Conservation (phyloP, 2,329 filamentous ascomycete genomes). For the Xylaria sp. region DNA sequence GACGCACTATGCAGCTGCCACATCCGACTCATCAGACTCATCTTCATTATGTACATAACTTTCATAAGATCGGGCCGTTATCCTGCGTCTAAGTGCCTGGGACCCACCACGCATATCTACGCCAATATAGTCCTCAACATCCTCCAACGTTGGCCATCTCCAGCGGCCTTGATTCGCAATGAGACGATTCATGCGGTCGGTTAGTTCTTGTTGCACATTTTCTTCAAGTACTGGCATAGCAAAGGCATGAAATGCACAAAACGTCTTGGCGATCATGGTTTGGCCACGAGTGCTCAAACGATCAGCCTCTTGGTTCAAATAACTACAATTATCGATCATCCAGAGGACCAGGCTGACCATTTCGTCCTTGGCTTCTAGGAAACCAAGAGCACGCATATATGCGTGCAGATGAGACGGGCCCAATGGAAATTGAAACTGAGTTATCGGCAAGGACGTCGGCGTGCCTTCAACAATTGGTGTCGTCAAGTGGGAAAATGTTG, state of each 20-base stretch:
- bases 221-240: conserved; percentile 49
- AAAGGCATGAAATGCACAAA: conserved; percentile 56
- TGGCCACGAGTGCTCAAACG: conserved; percentile 39
- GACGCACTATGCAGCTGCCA: neutral
- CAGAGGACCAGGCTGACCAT: conserved; percentile 64
- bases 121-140: conserved; percentile 36
- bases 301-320: conserved; percentile 44
- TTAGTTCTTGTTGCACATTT: conserved; percentile 30
- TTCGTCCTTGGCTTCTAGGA: conserved; percentile 62
- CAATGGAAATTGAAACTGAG: conserved; percentile 49
- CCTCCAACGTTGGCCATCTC: conserved; percentile 40
- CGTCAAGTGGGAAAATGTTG: conserved; percentile 36
- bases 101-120: conserved; percentile 32
- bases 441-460: neutral
- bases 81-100: conserved; percentile 28
- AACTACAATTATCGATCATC: conserved; percentile 55
- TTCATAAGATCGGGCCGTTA: conserved; percentile 13
- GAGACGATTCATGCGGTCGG: conserved; percentile 28
- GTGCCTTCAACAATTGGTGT: conserved; percentile 28
- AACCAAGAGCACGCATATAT: conserved; percentile 68
- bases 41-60: neutral
- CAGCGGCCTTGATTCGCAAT: conserved; percentile 26
- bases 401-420: conserved; percentile 56
- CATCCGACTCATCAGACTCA: neutral
- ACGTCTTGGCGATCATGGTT: conserved; percentile 42